Conservation (phyloP, 1,284 basidiomycete species). For the Ganoderma multipileum region DNA sequence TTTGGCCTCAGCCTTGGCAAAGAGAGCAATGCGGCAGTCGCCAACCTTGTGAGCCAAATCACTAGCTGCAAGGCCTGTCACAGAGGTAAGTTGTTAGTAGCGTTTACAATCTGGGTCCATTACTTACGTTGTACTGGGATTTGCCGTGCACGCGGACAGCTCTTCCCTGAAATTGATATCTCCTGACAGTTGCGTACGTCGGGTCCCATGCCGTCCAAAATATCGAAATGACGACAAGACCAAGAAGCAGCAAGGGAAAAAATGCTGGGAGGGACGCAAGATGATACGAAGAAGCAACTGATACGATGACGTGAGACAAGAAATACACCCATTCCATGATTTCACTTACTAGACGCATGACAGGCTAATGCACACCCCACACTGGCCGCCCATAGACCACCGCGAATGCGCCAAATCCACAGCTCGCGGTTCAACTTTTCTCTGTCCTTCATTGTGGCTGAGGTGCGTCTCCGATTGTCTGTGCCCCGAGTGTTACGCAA, state of each 20-base stretch:
- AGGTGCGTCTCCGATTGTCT: conserved; percentile 49
- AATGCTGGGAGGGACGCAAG: conserved; percentile 10
- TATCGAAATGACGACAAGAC: conserved; percentile 59
- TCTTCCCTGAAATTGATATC: conserved; percentile 69
- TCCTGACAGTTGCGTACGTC: conserved; percentile 65
- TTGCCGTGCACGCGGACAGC: conserved; percentile 70
- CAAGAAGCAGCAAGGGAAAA: conserved; percentile 47
- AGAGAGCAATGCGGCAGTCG: conserved; percentile 55
- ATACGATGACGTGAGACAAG: background rate
- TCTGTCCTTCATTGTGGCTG: conserved; percentile 45
- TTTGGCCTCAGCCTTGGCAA: conserved; percentile 50
- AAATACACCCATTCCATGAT: background rate
- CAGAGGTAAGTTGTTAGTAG: background rate
- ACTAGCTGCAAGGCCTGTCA: conserved; percentile 61
- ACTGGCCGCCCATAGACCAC: conserved; percentile 63
- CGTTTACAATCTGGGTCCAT: background rate
- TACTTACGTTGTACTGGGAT: conserved; percentile 63
- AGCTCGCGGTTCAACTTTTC: conserved; percentile 53
- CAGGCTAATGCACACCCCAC: conserved; percentile 50
- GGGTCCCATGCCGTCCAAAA: conserved; percentile 82
- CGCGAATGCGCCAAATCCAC: conserved; percentile 66
- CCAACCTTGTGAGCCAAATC: conserved; percentile 62
- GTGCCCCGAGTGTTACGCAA: conserved; percentile 69
- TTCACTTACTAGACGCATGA: conserved; percentile 52
- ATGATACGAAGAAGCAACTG: conserved; percentile 23